Base-by-base conservation (phyloP, 768 basidiomycete species). In the Boletus rubroflammeus region DNA sequence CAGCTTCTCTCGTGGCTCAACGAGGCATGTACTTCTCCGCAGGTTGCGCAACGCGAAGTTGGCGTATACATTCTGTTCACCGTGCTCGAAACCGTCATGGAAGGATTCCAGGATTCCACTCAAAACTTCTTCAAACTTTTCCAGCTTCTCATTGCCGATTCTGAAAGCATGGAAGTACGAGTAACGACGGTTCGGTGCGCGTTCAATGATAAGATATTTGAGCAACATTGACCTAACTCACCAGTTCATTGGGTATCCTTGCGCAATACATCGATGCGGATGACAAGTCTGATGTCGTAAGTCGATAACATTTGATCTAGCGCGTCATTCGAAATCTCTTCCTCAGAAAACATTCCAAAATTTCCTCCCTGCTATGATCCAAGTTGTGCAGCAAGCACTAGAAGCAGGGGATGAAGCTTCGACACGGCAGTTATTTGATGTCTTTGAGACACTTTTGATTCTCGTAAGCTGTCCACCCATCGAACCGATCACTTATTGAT, bases 371-470 rank as follows among this genome's bases (percentile, higher is more conserved):
- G 74, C 76, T 26, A 95, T 98, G 81, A 89, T 98, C 49, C 79
- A 82, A 54, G 94, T 98, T 47, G 85, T 98, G 36, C 87, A 87
- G 5, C 87, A 93, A 70, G 80, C 85, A 36, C 83, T 98, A 7
- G 88, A 90, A 60, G 70, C 81, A 34, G 82, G 80, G 34, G 88
- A 98, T 65, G 92, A 94, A 66, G 78, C 79, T 34, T 84, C 84
- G 50, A 90, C 92, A 43, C 85, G 94, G 59, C 85, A 95, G 65
- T 77, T 94, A 25, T 97, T 98, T 65, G 97, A 99, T 67, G 92
- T 98, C 28, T 80, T 98, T 58, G 97, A 98, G 77, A 95, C 93
- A 0, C 84, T 98, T 44, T 80, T 96, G 44, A 96, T 98, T 66
- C 83, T 98, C 54, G 91, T 90, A 60, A 54, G 85, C 71, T 32